Evolutionary conservation across 805 yeast genomes (phyloP).

Genomic region (Barnettozyma vustinii): DNA sequence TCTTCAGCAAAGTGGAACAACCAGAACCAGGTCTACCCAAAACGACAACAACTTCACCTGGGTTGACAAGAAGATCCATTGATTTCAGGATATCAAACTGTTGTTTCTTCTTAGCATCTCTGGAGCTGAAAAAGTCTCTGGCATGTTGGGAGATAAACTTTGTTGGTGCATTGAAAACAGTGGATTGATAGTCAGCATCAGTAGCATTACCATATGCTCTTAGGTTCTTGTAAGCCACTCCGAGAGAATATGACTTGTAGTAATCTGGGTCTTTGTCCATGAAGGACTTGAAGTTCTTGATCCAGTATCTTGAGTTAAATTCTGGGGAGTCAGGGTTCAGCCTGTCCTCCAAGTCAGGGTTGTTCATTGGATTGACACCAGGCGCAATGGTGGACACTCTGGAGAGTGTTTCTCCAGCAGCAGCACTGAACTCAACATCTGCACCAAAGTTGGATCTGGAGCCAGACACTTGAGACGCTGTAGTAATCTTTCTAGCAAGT

Average conservation of each 20-base stretch:
- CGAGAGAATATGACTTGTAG: conserved; percentile 48
- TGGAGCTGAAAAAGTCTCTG: conserved; percentile 12
- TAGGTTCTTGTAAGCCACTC: conserved; percentile 51
- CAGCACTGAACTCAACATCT: conserved; percentile 2
- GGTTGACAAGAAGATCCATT: conserved; percentile 57
- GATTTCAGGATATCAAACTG: conserved; percentile 46
- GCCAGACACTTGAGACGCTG: conserved; percentile 19
- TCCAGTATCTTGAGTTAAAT: conserved; percentile 60
- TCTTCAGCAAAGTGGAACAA: conserved; percentile 61
- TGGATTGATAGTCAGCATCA: conserved; percentile 58
- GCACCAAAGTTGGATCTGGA: conserved; percentile 36
- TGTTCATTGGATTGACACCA: conserved; percentile 33
- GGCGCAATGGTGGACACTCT: conserved; percentile 28
- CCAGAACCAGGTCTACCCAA: conserved; percentile 79
- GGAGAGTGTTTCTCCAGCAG: conserved; percentile 29
- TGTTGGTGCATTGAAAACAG: conserved; percentile 39
- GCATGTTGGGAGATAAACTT: conserved; percentile 16
- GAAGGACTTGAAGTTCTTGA: conserved; percentile 47
- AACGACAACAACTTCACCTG: conserved; percentile 68
- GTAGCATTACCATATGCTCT: conserved; percentile 53
- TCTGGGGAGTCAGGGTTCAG: conserved; percentile 55
- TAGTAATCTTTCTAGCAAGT: conserved; percentile 7
- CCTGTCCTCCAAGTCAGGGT: conserved; percentile 31
- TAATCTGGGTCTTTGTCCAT: conserved; percentile 49
- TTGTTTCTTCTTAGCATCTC: conserved; percentile 18